These are phyloP conservation scores for Gardenia jasminoides DNA, from an alignment of 257 asterid species.

Conservation along the genomic window DNA sequence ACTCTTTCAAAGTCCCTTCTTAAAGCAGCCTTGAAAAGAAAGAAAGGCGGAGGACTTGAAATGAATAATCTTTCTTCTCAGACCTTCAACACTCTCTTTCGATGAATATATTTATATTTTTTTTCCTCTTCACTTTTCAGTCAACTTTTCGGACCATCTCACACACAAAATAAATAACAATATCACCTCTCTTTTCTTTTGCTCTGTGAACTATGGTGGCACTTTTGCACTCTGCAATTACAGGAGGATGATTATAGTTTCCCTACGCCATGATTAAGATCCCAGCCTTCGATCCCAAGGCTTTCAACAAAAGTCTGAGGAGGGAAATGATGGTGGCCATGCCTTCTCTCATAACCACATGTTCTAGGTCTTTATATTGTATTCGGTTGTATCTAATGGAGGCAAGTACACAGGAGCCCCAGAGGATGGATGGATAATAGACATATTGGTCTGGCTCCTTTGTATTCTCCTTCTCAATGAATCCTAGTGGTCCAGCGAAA, in stretches of 20 bases:
- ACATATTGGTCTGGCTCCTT: constrained; percentile 21
- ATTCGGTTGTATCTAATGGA: constrained; percentile 18
- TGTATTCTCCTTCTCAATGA: constrained; percentile 36
- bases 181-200: constrained; percentile 6
- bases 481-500: constrained; percentile 38
- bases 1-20: constrained; percentile 59
- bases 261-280: constrained; percentile 42
- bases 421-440: constrained; percentile 10
- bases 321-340: constrained; percentile 61
- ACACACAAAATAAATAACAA: constrained; percentile 18
- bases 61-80: constrained; percentile 2
- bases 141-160: constrained; percentile 36
- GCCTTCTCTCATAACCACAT: constrained; percentile 49
- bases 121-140: constrained; percentile 19
- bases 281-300: constrained; percentile 80
- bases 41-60: constrained; percentile 22
- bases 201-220: constrained; percentile 12
- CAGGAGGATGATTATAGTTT: constrained; percentile 43
- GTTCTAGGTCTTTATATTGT: constrained; percentile 41
- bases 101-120: background rate
- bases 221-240: constrained; percentile 30
- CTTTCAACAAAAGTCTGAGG: constrained; percentile 51
- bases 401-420: background rate
- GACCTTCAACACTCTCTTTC: background rate
- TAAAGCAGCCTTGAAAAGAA: constrained; percentile 55